A percentile compares a stretch with the other conserved stretches of the same genome.
These are phyloP conservation scores for Anthracocystis panici-leucophaei DNA, from an alignment of 1,284 basidiomycete genomes.

Conservation along the genomic window DNA sequence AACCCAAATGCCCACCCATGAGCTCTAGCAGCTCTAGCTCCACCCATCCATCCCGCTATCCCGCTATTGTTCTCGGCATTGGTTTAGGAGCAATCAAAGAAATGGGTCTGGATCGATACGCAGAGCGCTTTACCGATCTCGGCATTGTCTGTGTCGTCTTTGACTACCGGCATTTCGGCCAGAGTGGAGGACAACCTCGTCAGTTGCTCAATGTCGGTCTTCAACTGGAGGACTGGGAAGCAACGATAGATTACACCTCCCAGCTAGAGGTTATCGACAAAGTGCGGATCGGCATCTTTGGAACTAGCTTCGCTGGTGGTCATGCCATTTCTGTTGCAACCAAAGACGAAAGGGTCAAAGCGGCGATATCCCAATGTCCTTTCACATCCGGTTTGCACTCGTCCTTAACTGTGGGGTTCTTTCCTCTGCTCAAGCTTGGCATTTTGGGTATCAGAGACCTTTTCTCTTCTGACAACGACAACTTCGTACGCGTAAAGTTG, in stretches of 20 bases:
- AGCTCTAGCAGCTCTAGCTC: background rate
- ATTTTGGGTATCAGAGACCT: constrained; percentile 36
- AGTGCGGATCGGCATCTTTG: constrained; percentile 55
- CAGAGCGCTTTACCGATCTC: constrained; percentile 33
- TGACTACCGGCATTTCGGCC: constrained; percentile 59
- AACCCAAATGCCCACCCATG: constrained; percentile 17
- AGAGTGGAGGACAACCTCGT: constrained; percentile 44
- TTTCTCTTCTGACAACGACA: constrained; percentile 34
- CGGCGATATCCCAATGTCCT: constrained; percentile 60
- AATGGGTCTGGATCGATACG: constrained; percentile 54
- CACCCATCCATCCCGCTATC: constrained; percentile 1
- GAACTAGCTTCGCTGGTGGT: constrained; percentile 60
- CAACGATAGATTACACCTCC: constrained; percentile 38
- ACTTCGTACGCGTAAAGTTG: constrained; percentile 38
- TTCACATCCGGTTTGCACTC: constrained; percentile 57
- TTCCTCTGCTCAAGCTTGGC: constrained; percentile 27
- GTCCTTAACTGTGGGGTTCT: constrained; percentile 23
- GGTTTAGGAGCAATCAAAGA: constrained; percentile 56
- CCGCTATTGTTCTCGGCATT: constrained; percentile 53
- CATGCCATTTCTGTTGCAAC: constrained; percentile 58
- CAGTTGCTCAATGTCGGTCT: constrained; percentile 47
- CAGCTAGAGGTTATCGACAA: constrained; percentile 45
- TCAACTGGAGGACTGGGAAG: constrained; percentile 58
- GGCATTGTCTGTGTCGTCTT: constrained; percentile 57
- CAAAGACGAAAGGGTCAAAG: constrained; percentile 46